Evolutionary conservation across 2,329 filamentous ascomycete genomes (phyloP), one percentile per base, ranked within the genome.

Genomic region (Nothopassalora personata): DNA sequence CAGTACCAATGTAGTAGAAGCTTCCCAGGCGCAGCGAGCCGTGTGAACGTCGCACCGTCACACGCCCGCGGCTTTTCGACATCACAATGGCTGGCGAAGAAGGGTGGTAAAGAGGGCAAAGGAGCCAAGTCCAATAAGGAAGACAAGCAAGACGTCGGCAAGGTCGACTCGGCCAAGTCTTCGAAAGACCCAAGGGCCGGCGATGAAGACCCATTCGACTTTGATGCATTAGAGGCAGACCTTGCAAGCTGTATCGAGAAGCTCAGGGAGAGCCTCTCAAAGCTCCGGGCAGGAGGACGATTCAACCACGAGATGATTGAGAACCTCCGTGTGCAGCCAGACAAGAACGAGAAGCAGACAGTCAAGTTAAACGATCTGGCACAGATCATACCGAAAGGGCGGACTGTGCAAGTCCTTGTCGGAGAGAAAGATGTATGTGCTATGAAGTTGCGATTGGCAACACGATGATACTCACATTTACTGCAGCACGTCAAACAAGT

Each of bases 341-440:
- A 75, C 59, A 83, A 86, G 67, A 57, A 69, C 45, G 64, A 58
- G 23, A 83, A 81, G 59, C 76, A 81, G 59, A 81, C 73, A 1
- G 77, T 82, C 52, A 79, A 75, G 62, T 66, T 90, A 53, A 79
- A 81, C 9, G 86, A 88, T 68, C 68, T 90, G 58, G 86, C 86
- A 2, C 86, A 88, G 68, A 83, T 89, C 15, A 77, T 89, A 43
- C 84, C 85, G 0, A 85, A 86, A 67, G 85, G 86, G 10, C 74
- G 86, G 57, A 79, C 79, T 65, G 71, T 88, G 31, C 81, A 83
- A 59, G 76, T 89, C n/a, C 71, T 87, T 23, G 83, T 83, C 43
- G 82, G 84, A 13, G 87, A 89, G 67, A 81, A 84, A 67, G 82
- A 83, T 60, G 85, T 87, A 70, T 66, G 80, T 76, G 63, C 33